These are phyloP conservation scores for Candida boidinii DNA, from an alignment of 805 yeast genomes.

Conservation along the genomic window DNA sequence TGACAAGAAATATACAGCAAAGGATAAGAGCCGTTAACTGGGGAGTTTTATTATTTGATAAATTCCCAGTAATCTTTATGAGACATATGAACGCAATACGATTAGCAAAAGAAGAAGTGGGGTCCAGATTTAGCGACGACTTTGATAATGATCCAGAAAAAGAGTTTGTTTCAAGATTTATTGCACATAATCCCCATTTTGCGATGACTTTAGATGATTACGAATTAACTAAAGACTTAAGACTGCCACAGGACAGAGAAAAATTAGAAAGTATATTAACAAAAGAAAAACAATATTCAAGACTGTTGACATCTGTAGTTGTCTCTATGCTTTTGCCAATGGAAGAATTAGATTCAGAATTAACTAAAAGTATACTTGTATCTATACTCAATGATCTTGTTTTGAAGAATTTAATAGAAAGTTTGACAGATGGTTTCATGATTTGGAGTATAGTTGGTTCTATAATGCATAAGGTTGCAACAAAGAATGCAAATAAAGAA, in stretches of 20 bases:
- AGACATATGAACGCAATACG: slow-evolving; percentile 13
- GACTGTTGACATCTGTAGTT: slow-evolving; percentile 26
- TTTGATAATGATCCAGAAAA: slow-evolving; percentile 1
- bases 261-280: background rate
- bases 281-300: slow-evolving; percentile 25
- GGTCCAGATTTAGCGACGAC: slow-evolving; percentile 9
- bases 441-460: slow-evolving; percentile 34
- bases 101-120: slow-evolving; percentile 4
- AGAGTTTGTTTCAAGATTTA: slow-evolving; percentile 10
- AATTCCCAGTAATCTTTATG: slow-evolving; percentile 32
- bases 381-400: slow-evolving; percentile 34
- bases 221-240: background rate
- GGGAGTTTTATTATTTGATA: slow-evolving; percentile 32
- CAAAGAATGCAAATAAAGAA: background rate
- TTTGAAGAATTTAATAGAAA: slow-evolving; percentile 31
- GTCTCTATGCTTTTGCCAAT: slow-evolving; percentile 29
- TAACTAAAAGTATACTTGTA: slow-evolving; percentile 29
- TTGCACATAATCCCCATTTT: slow-evolving; percentile 14
- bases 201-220: slow-evolving; percentile 10
- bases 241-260: background rate
- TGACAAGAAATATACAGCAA: slow-evolving; percentile 30
- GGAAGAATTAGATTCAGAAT: slow-evolving; percentile 29
- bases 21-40: slow-evolving; percentile 25
- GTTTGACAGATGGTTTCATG: slow-evolving; percentile 43
- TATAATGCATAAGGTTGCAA: slow-evolving; percentile 3